phyloP scores from a whole-genome alignment of 2,329 filamentous ascomycete species.

The Saccharata proteae region DNA sequence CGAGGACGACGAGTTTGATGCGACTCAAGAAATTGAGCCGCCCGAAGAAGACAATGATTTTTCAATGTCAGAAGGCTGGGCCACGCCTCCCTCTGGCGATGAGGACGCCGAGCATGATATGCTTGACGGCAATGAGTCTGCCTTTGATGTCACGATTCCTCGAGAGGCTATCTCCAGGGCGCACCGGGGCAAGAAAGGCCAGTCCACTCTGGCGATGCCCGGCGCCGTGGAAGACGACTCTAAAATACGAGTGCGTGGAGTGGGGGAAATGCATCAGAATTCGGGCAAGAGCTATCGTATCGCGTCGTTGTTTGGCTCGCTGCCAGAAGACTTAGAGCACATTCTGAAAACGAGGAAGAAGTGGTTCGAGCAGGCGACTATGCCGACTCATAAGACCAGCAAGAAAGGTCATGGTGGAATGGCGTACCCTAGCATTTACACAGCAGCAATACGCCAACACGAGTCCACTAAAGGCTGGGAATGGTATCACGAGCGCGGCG shows the following conservation, averaged over 20 bases:
- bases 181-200: conserved; percentile 5
- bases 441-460: conserved; percentile 26
- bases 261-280: conserved; percentile 18
- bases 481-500: conserved; percentile 39
- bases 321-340: conserved; percentile 36
- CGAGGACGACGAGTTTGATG: conserved; percentile 20
- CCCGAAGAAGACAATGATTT: conserved; percentile 12
- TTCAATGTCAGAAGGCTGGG: conserved; percentile 2
- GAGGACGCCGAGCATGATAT: conserved; percentile 6
- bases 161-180: too few relatives aligned
- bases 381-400: conserved; percentile 34
- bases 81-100: conserved; percentile 6
- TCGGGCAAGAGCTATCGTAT: conserved; percentile 32
- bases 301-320: conserved; percentile 39
- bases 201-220: conserved; percentile 2
- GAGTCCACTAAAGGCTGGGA: conserved; percentile 38
- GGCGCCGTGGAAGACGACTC: conserved; percentile 6
- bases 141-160: conserved; percentile 11
- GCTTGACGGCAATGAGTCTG: conserved; percentile 15
- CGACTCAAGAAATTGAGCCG: conserved; percentile 10
- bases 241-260: conserved; percentile 12
- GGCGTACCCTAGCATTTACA: conserved; percentile 31
- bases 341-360: conserved; percentile 36
- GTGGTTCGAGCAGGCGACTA: conserved; percentile 39
- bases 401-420: conserved; percentile 24